Evolutionary conservation across 1,284 basidiomycete species (phyloP).

Genomic region (Rhodofomes roseus): DNA sequence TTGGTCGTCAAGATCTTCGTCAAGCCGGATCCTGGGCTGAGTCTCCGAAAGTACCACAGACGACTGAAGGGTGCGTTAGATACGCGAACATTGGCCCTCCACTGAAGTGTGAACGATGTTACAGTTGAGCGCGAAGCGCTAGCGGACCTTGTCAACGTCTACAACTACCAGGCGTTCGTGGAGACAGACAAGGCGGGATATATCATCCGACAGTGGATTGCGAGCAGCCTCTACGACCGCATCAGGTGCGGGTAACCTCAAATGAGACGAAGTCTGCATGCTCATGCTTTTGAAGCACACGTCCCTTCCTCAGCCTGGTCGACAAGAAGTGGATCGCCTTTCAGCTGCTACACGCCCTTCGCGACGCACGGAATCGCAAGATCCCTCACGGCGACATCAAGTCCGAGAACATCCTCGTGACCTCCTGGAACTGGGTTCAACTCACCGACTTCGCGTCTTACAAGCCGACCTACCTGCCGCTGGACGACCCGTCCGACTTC

Average conservation of each 20-base stretch:
- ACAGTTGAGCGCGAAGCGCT: conserved; percentile 84
- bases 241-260: conserved; percentile 72
- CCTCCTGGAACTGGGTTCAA: conserved; percentile 94
- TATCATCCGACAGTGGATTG: conserved; percentile 92
- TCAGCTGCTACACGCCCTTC: conserved; percentile 85
- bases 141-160: conserved; percentile 82
- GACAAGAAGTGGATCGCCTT: conserved; percentile 99
- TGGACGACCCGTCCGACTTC: conserved; percentile 97
- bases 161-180: conserved; percentile 87
- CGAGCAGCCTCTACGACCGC: conserved; percentile 94
- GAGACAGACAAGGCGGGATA: conserved; percentile 98
- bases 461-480: conserved; percentile 93
- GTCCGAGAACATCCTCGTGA: conserved; percentile 96
- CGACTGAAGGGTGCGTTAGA: conserved; percentile 64
- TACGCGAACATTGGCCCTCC: neutral
- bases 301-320: conserved; percentile 86
- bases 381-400: conserved; percentile 97
- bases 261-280: no score
- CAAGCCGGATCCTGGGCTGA: conserved; percentile 69
- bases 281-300: conserved; percentile 58
- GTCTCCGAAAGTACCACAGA: conserved; percentile 57
- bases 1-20: conserved; percentile 81
- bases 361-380: conserved; percentile 79
- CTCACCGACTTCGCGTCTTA: conserved; percentile 96
- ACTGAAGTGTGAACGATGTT: conserved; percentile 4